These are phyloP conservation scores for Diplotaxis tenuifolia DNA, from an alignment of 345 rosid species.

Conservation along the genomic window DNA sequence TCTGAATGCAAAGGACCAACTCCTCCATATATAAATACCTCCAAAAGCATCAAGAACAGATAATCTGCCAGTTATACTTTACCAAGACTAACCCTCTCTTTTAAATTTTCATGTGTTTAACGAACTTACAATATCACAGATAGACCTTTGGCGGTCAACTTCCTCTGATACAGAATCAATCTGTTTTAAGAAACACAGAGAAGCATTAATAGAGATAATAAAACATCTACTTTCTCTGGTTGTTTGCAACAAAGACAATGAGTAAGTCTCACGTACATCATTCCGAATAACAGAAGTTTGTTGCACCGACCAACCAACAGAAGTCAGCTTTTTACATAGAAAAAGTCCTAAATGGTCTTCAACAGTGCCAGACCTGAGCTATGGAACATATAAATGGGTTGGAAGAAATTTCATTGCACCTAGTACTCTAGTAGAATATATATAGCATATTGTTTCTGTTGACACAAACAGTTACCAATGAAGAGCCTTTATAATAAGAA, in stretches of 20 bases:
- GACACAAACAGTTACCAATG: background rate
- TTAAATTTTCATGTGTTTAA: conserved; percentile 16
- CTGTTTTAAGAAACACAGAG: conserved; percentile 45
- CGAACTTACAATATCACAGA: conserved; percentile 71
- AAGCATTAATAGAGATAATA: conserved; percentile 17
- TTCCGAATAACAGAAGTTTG: conserved; percentile 60
- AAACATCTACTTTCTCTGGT: background rate
- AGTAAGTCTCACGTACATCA: conserved; percentile 64
- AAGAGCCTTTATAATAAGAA: conserved; percentile 16
- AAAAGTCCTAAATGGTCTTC: conserved; percentile 81
- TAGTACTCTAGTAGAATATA: too few species aligned
- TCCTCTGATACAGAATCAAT: conserved; percentile 97
- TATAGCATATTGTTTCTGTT: too few species aligned
- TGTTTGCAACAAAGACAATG: conserved; percentile 6
- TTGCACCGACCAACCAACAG: conserved; percentile 76
- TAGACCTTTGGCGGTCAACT: conserved; percentile 69
- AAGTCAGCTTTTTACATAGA: conserved; percentile 70
- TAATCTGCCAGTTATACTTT: background rate
- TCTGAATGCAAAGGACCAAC: conserved; percentile 95
- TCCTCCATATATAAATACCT: conserved; percentile 92
- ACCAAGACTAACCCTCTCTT: background rate
- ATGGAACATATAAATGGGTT: conserved; percentile 66
- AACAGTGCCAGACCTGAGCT: conserved; percentile 98
- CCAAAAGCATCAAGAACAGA: conserved; percentile 7
- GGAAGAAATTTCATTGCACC: conserved; percentile 29